Conservation (phyloP, 2,329 filamentous ascomycete genomes). For the Penicillium sp. region DNA sequence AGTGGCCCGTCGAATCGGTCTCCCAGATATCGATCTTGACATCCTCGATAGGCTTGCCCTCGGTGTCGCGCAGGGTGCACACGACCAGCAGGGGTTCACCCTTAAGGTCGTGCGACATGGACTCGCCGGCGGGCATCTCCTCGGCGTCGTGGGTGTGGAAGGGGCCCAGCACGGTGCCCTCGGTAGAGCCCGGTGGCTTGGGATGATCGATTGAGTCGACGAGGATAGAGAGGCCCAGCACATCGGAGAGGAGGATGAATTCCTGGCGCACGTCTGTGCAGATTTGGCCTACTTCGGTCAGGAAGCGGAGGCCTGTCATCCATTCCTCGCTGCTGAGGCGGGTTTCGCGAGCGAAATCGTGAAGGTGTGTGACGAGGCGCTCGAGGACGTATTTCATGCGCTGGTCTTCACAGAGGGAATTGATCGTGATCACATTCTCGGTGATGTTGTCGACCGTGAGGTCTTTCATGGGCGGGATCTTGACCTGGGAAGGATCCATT, state of each 20-base stretch:
- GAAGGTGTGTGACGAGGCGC: slow-evolving; percentile 68
- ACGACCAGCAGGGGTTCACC: slow-evolving; percentile 67
- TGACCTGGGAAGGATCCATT: slow-evolving; percentile 43
- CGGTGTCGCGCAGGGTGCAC: slow-evolving; percentile 64
- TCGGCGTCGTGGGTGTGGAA: slow-evolving; percentile 78
- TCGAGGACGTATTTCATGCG: slow-evolving; percentile 68
- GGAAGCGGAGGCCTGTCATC: slow-evolving; percentile 67
- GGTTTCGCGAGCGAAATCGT: slow-evolving; percentile 77
- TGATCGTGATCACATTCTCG: slow-evolving; percentile 67
- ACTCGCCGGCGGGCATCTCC: slow-evolving; percentile 49
- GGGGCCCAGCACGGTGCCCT: slow-evolving; percentile 74
- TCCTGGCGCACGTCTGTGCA: slow-evolving; percentile 71
- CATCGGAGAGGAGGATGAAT: slow-evolving; percentile 77
- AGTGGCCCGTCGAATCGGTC: slow-evolving; percentile 72
- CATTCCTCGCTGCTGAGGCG: slow-evolving; percentile 70
- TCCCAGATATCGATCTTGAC: slow-evolving; percentile 82
- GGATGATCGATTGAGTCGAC: slow-evolving; percentile 81
- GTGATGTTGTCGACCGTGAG: slow-evolving; percentile 77
- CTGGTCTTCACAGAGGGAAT: slow-evolving; percentile 61
- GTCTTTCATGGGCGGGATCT: slow-evolving; percentile 54
- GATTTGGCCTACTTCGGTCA: slow-evolving; percentile 68
- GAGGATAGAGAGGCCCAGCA: slow-evolving; percentile 71
- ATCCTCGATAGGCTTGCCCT: slow-evolving; percentile 57
- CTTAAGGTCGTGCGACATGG: slow-evolving; percentile 63
- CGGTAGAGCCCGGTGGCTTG: slow-evolving; percentile 63